Base-by-base conservation (phyloP, 2,329 filamentous ascomycete genomes). In the Amesomyces nigricolor region DNA sequence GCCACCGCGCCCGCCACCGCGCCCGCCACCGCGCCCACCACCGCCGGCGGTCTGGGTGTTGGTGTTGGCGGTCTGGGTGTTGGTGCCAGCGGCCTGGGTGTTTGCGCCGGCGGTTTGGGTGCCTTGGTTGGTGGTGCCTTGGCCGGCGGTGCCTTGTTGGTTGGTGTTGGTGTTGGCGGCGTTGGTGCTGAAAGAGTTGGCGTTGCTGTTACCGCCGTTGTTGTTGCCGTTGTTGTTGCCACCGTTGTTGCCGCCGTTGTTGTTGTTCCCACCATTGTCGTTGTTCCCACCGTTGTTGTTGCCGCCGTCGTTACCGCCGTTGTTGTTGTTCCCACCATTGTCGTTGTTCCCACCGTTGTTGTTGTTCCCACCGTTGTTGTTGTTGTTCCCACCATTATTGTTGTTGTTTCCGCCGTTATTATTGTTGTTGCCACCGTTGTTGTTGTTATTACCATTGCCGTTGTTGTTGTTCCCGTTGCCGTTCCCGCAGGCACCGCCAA, bases 401-500 rank as follows among this genome's bases (percentile, higher is more conserved):
- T 61, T 62, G 58, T 56, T 61, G 58, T 51, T 52, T 38, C 13
- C 47, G 51, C 13, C 47, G 51, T 47, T 53, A n/a, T 56, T 45
- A n/a, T n/a, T n/a, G 32, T 59, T 60, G 45, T 63, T 60, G 47
- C 61, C 61, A 54, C 63, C 65, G 49, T 60, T 60, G 17, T 46
- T 47, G 43, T 62, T 62, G 55, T 57, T 55, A 19, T 59, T 58
- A 52, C 52, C 54, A 39, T 57, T 62, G 30, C 56, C 62, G 29
- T 39, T 56, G 47, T 61, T 62, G 58, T 56, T 61, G 58, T 51
- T 52, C 39, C 13, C 47, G 51, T 47, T 53, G 42, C 39, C 51
- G 51, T 62, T 62, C 46, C 38, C 56, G 60, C 58, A 59, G 42
- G 56, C 59, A 42, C 65, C 67, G 35, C 62, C 63, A n/a, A 83